Percentiles rank a stretch among this genome's conserved stretches.
phyloP scores from a whole-genome alignment of 2,329 filamentous ascomycete species.

The Ophiostoma quercus region DNA sequence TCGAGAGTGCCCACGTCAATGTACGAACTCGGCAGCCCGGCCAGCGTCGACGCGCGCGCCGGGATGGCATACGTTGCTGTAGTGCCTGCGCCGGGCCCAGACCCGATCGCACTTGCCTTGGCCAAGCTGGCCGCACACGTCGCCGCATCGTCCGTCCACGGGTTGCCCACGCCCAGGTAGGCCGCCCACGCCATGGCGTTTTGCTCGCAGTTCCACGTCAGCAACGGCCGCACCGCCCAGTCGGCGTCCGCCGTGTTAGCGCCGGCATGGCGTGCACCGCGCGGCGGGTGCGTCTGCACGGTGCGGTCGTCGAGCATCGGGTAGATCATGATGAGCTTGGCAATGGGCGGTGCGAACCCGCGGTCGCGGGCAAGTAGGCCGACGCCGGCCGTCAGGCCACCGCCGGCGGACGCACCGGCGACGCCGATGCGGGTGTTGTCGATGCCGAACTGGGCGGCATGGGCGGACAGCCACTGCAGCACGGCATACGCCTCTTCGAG shows the following conservation, averaged over 20 bases:
- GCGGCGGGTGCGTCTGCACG: slow-evolving; percentile 17
- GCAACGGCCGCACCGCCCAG: slow-evolving; percentile 21
- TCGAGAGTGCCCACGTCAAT: slow-evolving; percentile 39
- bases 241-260: slow-evolving; percentile 19
- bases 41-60: slow-evolving; percentile 28
- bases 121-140: slow-evolving; percentile 19
- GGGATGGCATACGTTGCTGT: slow-evolving; percentile 25
- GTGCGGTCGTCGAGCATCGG: slow-evolving; percentile 39
- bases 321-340: slow-evolving; percentile 35
- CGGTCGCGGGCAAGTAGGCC: slow-evolving; percentile 41
- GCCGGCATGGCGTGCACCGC: slow-evolving; percentile 25
- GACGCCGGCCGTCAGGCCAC: slow-evolving; percentile 28
- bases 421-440: slow-evolving; percentile 31
- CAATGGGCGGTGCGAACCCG: slow-evolving; percentile 31
- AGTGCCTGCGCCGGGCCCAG: slow-evolving; percentile 19
- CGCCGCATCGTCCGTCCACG: slow-evolving; percentile 14
- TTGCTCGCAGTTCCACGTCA: slow-evolving; percentile 29
- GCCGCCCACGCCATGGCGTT: slow-evolving; percentile 31
- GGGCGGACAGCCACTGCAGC: slow-evolving; percentile 35
- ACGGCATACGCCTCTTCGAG: slow-evolving; percentile 39
- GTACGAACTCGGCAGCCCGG: slow-evolving; percentile 36
- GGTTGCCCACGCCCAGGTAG: slow-evolving; percentile 28
- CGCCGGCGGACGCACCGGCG: slow-evolving; percentile 32
- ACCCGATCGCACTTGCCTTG: slow-evolving; percentile 13
- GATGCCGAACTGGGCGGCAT: slow-evolving; percentile 28